Base-by-base conservation (phyloP, 1,139 yeast species). In the Yarrowia galli region DNA sequence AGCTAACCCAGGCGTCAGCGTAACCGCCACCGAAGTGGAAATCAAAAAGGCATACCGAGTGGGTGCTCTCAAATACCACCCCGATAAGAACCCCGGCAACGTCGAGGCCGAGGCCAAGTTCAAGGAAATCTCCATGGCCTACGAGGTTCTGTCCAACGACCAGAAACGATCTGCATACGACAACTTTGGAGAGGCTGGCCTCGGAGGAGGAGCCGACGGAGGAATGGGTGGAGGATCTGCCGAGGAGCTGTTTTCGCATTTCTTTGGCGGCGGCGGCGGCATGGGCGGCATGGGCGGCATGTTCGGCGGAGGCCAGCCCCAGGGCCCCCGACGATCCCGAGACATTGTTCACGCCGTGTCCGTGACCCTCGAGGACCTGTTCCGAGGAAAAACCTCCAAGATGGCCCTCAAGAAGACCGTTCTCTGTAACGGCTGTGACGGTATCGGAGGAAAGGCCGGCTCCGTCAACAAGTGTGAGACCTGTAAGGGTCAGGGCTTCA, bases 371-470 rank as follows among this genome's bases (percentile, higher is more conserved):
- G 98, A 93, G 80, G 98, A 95, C 53, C 72, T 75, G 28, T 96
- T 89, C 86, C 92, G 91, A 81, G 99, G 99, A 72, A 91, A 95
- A 82, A 89, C 92, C 64, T 88, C 98, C 70, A 95, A 95, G 82
- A 85, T 95, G 81, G 97, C 98, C 7, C 84, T 95, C 73, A 93
- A 93, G 82, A 92, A 92, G 83, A 93, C 97, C 69, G 85, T 93
- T 68, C 81, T 92, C 74, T 95, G 99, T 87, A 85, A 86, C 76
- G 77, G 85, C 64, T 95, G 99, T 84, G 89, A 91, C 69, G 99
- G 99, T 75, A 88, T 88, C 76, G 99, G 99, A 79, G 99, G 99
- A 81, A 92, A 92, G 78, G 92, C 88, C 73, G 97, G 96, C 70
- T 85, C 92, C 70, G 96, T 93, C 73, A 90, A 89, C 83, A 87